Percentiles rank a stretch among this genome's conserved stretches.
phyloP scores from a whole-genome alignment of 495 filamentous ascomycete species.

The Aspergillus sparsus region DNA sequence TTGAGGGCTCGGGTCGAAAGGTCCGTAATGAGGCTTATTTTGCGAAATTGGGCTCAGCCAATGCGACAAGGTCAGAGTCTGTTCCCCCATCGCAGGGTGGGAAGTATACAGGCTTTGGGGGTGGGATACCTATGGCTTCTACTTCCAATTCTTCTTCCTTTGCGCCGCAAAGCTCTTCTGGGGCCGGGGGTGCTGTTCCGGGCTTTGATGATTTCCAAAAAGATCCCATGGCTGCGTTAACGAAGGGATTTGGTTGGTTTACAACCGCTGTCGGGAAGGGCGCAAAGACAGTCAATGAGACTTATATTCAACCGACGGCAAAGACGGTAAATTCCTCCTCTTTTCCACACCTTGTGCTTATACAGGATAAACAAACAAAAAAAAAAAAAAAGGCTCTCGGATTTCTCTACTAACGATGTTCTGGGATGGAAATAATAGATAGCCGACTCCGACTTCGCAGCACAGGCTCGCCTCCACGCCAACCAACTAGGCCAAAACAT shows the following conservation, averaged over 20 bases:
- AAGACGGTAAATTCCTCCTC: conserved; percentile 62
- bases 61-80: conserved; percentile 70
- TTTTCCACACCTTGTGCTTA: neutral
- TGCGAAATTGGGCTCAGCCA: conserved; percentile 74
- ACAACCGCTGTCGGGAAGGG: conserved; percentile 79
- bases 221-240: conserved; percentile 85
- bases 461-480: conserved; percentile 74
- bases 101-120: conserved; percentile 89
- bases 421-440: conserved; percentile 47
- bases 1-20: conserved; percentile 47
- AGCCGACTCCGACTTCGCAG: conserved; percentile 82
- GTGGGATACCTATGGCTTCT: conserved; percentile 51
- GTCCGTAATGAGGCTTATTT: conserved; percentile 86
- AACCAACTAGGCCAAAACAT: conserved; percentile 62
- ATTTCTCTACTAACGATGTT: neutral
- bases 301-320: conserved; percentile 87
- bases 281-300: conserved; percentile 85
- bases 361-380: neutral
- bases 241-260: conserved; percentile 95
- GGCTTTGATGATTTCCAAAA: conserved; percentile 82
- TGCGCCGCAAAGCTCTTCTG: conserved; percentile 25
- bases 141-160: too few relatives aligned
- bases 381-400: neutral
- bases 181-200: conserved; percentile 46
- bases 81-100: conserved; percentile 87